Base-by-base conservation (phyloP, 495 filamentous ascomycete genomes). In the Xylaria bambusicola region DNA sequence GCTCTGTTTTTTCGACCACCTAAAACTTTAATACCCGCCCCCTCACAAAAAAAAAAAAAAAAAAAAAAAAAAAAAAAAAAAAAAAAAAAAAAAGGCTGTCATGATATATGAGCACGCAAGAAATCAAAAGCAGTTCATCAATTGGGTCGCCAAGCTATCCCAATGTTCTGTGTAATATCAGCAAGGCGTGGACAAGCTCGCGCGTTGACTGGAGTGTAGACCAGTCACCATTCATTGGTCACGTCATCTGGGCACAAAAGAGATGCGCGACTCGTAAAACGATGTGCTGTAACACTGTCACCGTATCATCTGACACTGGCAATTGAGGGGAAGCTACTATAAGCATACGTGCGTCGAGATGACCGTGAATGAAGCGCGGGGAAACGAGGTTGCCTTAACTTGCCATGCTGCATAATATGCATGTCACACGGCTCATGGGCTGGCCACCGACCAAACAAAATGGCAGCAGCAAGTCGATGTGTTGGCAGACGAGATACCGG, bases 241-340 rank as follows among this genome's bases (percentile, higher is more conserved):
- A 15, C 21, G 7, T 33, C 9, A 20, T 20, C n/a, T 20, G 2
- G 4, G 6, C 6, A 38, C 26, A 1, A 3, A 24, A 15, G 35
- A 10, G 15, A 17, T 4, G 35, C 50, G 21, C 1, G 23, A 17
- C 24, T 12, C 7, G 21, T 17, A 18, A 18, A 26, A 23, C 40
- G 33, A 52, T 52, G n/a, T 33, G 21, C n/a, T 33, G 52, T 20
- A 24, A n/a, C 13, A 33, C 52, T 21, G 23, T 17, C 1, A 53
- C 24, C 5, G n/a, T 13, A 31, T 54, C 52, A 54, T 44, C 44
- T 54, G 52, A 54, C 17, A 36, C 13, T 35, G 2, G 17, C 12
- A 1, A 44, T 31, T 54, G 52, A 54, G 52, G 52, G 52, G 52
- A 44, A 54, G 50, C n/a, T n/a, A n/a, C n/a, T n/a, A 53, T 29